These are phyloP conservation scores for Pezicula neosporulosa DNA, from an alignment of 2,329 filamentous ascomycete species.

Conservation along the genomic window DNA sequence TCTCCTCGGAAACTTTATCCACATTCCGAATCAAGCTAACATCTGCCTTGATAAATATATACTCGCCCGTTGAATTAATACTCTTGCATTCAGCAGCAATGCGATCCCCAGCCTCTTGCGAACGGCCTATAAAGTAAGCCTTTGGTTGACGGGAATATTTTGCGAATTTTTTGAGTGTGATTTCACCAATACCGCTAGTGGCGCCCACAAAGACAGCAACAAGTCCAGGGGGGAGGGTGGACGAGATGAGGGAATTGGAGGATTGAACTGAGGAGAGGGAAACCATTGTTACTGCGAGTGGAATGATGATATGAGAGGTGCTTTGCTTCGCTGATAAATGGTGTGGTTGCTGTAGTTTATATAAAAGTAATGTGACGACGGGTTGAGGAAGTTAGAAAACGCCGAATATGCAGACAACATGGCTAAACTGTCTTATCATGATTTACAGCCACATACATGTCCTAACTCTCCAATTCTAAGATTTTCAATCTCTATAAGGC, in stretches of 20 bases:
- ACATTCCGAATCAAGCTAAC: conserved; percentile 41
- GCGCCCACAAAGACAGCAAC: conserved; percentile 48
- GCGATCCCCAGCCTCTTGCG: conserved; percentile 32
- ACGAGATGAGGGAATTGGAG: conserved; percentile 31
- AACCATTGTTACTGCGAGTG: conserved; percentile 29
- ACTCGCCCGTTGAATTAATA: conserved; percentile 38
- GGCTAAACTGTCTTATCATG: no score
- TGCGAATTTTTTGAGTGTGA: conserved; percentile 38
- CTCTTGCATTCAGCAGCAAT: conserved; percentile 35
- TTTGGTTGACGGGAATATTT: conserved; percentile 32
- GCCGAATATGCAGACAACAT: background rate
- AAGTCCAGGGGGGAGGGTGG: conserved; percentile 32
- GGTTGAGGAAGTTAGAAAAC: background rate
- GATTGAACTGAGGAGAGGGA: conserved; percentile 23
- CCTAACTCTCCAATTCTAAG: no score
- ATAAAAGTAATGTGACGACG: background rate
- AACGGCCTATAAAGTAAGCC: conserved; percentile 44
- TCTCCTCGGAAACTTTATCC: conserved; percentile 43
- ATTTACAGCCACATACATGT: no score
- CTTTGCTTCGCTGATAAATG: no score
- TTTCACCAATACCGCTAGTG: conserved; percentile 46
- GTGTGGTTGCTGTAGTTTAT: background rate
- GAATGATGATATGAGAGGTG: background rate
- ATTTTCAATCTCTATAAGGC: no score
- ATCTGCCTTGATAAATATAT: conserved; percentile 39